Evolutionary conservation across 1,284 basidiomycete genomes (phyloP).

Genomic region (Boletus smithii): DNA sequence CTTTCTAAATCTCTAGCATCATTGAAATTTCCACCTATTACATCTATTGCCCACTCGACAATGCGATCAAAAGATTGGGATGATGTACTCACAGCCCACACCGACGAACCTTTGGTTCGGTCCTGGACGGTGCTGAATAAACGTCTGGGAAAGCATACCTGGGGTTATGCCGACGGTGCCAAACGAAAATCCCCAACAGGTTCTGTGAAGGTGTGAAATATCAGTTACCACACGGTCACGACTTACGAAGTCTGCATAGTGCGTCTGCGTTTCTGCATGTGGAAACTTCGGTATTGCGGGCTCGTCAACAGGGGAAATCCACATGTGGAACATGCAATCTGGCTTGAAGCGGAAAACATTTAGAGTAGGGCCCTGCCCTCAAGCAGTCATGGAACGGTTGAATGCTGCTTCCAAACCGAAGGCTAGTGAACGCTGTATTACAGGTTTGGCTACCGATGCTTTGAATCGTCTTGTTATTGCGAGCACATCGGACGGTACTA

Average conservation of each 20-base stretch:
- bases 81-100: constrained; percentile 88
- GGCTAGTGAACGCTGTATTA: constrained; percentile 60
- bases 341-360: constrained; percentile 84
- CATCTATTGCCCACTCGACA: constrained; percentile 75
- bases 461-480: constrained; percentile 82
- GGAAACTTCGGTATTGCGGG: constrained; percentile 93
- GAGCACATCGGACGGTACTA: constrained; percentile 82
- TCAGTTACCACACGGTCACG: not conserved
- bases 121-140: constrained; percentile 89
- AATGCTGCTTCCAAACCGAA: constrained; percentile 42
- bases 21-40: constrained; percentile 80
- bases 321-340: constrained; percentile 96
- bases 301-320: constrained; percentile 74
- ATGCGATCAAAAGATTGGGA: constrained; percentile 95
- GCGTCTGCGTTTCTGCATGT: constrained; percentile 90
- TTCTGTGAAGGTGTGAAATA: constrained; percentile 55
- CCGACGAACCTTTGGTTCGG: constrained; percentile 75
- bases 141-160: constrained; percentile 71
- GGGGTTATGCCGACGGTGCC: constrained; percentile 45
- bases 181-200: constrained; percentile 54
- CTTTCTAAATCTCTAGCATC: constrained; percentile 78
- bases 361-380: constrained; percentile 59
- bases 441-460: constrained; percentile 84
- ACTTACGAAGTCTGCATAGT: constrained; percentile 39
- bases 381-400: constrained; percentile 45